Evolutionary conservation across 2,329 filamentous ascomycete species (phyloP), one percentile per base, ranked within the genome.

Genomic region (Sporothrix humicola): DNA sequence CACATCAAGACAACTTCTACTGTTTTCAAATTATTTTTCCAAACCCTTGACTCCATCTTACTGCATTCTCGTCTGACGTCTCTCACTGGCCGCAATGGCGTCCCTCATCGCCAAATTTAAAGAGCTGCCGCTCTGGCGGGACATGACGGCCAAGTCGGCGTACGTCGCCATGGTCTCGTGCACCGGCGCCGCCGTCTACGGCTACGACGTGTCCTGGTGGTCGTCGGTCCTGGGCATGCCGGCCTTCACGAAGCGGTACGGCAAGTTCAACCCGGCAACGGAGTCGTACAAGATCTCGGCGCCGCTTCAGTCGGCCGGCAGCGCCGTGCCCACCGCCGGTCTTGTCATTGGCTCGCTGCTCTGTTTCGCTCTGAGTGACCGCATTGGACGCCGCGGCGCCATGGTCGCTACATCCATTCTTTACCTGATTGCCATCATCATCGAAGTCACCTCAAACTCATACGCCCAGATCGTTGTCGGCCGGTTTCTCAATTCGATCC

Each of bases 191-290:
- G 59, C 63, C n/a, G 59, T 72, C 17, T 72, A 72, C 59, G 71
- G 71, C 48, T 72, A 72, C 48, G 71, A 72, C 48, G 59, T 72
- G 46, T 72, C 71, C 15, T 72, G 71, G 59, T 72, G 71, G 71
- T 72, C 59, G 17, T 72, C 71, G 0, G 71, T 72, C 26, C 71
- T 72, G 13, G 71, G 59, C 31, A 72, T 72, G 71, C 59, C 71
- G 23, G 71, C 50, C 17, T 72, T 72, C 48, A 72, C 71, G 9
- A 15, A 37, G 31, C 48, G 71, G n/a, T 72, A 66, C 52, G 71
- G 71, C 71, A 42, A 68, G 44, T 72, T 68, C 59, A n/a, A 66
- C 48, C 48, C 71, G 2, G 17, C 71, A 10, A 56, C 59, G 15
- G 48, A 58, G 17, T 31, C 15, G 17, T 72, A 72, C 52, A 7